These are phyloP conservation scores for Pichia sp. DNA, from an alignment of 1,139 yeast species.

Conservation along the genomic window DNA sequence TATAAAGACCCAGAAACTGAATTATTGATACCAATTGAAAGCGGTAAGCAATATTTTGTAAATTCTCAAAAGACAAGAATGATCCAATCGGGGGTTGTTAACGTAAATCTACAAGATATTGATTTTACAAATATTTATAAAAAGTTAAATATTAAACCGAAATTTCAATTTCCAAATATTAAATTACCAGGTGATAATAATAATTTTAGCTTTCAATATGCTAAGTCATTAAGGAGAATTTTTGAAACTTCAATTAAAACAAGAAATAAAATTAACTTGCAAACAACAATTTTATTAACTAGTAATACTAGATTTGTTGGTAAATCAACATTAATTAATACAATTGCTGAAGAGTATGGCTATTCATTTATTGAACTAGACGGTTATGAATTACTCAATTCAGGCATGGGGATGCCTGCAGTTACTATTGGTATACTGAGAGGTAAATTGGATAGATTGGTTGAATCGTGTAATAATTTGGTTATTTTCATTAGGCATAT, in stretches of 20 bases:
- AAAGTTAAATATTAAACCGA: constrained; percentile 38
- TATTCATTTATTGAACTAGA: constrained; percentile 66
- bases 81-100: constrained; percentile 54
- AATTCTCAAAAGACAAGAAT: constrained; percentile 62
- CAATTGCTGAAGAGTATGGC: constrained; percentile 55
- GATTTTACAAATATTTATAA: constrained; percentile 29
- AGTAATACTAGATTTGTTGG: constrained; percentile 79
- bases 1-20: constrained; percentile 32
- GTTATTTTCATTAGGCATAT: constrained; percentile 64
- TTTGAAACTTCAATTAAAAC: constrained; percentile 38
- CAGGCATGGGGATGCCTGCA: constrained; percentile 54
- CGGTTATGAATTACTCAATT: constrained; percentile 51
- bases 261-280: constrained; percentile 29
- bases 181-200: constrained; percentile 7
- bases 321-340: constrained; percentile 57
- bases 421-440: constrained; percentile 73
- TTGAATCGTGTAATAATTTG: constrained; percentile 36
- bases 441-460: constrained; percentile 67
- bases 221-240: constrained; percentile 47
- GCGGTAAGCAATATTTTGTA: constrained; percentile 44
- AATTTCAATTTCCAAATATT: constrained; percentile 31
- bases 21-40: constrained; percentile 28
- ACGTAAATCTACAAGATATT: constrained; percentile 17
- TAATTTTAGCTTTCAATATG: constrained; percentile 40
- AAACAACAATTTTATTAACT: constrained; percentile 59